Evolutionary conservation across 495 filamentous ascomycete genomes (phyloP).

Genomic region (Aspergillus sclerotiicarbonarius): DNA sequence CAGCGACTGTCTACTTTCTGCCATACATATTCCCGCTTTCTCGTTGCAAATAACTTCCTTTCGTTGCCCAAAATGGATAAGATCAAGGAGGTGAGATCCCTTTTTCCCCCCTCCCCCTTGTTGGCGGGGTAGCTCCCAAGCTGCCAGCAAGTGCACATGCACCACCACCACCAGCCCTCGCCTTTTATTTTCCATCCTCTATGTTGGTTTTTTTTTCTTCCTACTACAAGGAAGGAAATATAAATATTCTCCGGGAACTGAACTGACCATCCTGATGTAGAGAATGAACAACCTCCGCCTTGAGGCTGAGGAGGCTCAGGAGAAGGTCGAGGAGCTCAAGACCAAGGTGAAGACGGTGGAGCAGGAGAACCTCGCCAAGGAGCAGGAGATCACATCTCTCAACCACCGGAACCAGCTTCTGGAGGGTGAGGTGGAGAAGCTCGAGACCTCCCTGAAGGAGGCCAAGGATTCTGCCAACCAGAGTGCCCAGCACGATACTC

Average conservation of each 20-base stretch:
- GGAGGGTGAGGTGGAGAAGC: conserved; percentile 87
- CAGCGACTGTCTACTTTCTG: conserved; percentile 15
- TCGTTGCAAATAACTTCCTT: conserved; percentile 15
- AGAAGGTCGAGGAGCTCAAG: conserved; percentile 83
- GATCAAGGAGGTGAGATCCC: conserved; percentile 74
- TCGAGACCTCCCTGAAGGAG: conserved; percentile 72
- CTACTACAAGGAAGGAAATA: conserved; percentile 8
- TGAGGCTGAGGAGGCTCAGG: conserved; percentile 79
- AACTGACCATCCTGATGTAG: conserved; percentile 46
- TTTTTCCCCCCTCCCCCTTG: conserved; percentile 27
- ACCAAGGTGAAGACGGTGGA: conserved; percentile 83
- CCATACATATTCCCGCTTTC: conserved; percentile 29
- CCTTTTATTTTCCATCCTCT: conserved; percentile 9
- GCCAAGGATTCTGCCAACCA: conserved; percentile 74
- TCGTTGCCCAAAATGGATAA: conserved; percentile 48
- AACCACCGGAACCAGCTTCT: conserved; percentile 86
- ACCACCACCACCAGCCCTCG: conserved; percentile 16
- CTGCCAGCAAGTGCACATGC: conserved; percentile 26
- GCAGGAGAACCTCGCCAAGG: conserved; percentile 92
- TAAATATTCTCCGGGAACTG: conserved; percentile 6
- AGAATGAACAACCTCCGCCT: conserved; percentile 90
- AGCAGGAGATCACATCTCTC: conserved; percentile 95
- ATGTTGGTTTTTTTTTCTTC: conserved; percentile 16
- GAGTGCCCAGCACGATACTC: conserved; percentile 69
- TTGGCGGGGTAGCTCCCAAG: conserved; percentile 48